Evolutionary conservation across 2,329 filamentous ascomycete genomes (phyloP).

Genomic region (Cladophialophora exuberans): DNA sequence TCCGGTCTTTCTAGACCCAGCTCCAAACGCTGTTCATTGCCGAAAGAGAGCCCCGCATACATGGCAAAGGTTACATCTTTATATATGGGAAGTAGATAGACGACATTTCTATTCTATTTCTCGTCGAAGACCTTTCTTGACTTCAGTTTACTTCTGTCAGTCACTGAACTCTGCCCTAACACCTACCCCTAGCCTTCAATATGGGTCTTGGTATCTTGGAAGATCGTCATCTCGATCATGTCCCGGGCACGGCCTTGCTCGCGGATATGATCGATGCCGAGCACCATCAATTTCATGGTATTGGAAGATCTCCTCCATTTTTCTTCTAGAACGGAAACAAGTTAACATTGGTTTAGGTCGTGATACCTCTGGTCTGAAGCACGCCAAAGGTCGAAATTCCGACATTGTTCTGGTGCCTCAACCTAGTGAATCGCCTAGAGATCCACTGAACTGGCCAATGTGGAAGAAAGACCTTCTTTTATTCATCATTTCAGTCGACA

Average conservation of each 20-base stretch:
- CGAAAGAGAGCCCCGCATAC: slow-evolving; percentile 18
- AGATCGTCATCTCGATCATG: slow-evolving; percentile 34
- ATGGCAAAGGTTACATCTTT: neutral
- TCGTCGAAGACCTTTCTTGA: neutral
- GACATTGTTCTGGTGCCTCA: slow-evolving; percentile 38
- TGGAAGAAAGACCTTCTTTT: slow-evolving; percentile 47
- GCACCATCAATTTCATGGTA: slow-evolving; percentile 27
- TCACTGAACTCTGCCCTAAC: too few species aligned
- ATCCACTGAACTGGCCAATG: slow-evolving; percentile 37
- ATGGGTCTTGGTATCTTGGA: slow-evolving; percentile 39
- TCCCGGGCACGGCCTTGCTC: slow-evolving; percentile 32
- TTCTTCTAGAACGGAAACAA: neutral
- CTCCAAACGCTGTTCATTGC: slow-evolving; percentile 13
- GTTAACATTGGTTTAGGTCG: slow-evolving; percentile 24
- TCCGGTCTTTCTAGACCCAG: neutral
- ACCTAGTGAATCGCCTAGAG: slow-evolving; percentile 38
- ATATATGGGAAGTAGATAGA: neutral
- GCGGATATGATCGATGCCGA: slow-evolving; percentile 26
- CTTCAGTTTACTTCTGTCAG: too few species aligned
- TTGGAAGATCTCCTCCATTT: too few species aligned
- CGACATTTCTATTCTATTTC: neutral
- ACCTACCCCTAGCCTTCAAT: neutral
- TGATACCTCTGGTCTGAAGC: slow-evolving; percentile 35
- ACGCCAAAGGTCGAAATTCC: slow-evolving; percentile 35
- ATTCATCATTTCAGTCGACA: slow-evolving; percentile 43